Evolutionary conservation across 1,284 basidiomycete species (phyloP).

Genomic region (Schizopora paradoxa): DNA sequence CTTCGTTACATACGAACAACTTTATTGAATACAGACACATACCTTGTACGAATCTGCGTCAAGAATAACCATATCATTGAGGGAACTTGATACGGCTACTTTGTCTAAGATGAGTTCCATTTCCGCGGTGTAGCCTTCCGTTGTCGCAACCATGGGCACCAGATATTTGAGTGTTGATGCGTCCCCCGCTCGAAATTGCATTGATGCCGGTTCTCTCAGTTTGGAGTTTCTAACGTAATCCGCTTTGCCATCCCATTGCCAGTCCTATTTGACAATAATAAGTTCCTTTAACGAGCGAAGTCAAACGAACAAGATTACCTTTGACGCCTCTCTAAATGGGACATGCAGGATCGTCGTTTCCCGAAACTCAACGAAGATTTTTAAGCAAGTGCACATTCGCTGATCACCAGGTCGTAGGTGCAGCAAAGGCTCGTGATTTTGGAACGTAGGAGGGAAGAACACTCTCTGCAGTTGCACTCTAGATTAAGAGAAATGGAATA

Average conservation of each 20-base stretch:
- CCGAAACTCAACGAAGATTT: conserved; percentile 74
- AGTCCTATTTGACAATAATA: conserved; percentile 46
- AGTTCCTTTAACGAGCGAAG: background rate
- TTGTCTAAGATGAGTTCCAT: conserved; percentile 81
- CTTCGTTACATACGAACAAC: background rate
- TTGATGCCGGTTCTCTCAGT: conserved; percentile 61
- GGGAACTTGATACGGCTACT: conserved; percentile 72
- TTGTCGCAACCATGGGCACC: conserved; percentile 72
- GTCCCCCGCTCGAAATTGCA: conserved; percentile 73
- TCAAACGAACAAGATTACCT: conserved; percentile 47
- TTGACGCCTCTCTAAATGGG: conserved; percentile 84
- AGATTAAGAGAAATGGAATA: background rate
- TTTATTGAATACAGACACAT: conserved; percentile 23
- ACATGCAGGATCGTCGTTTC: conserved; percentile 73
- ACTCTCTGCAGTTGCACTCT: conserved; percentile 72
- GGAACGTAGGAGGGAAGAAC: conserved; percentile 80
- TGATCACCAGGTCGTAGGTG: conserved; percentile 68
- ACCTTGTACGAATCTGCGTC: conserved; percentile 72
- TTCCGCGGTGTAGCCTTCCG: conserved; percentile 70
- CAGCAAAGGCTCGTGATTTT: conserved; percentile 51
- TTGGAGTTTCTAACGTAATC: conserved; percentile 45
- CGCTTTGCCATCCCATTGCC: conserved; percentile 72
- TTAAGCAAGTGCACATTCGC: conserved; percentile 75
- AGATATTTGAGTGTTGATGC: conserved; percentile 80
- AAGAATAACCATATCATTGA: conserved; percentile 80